Base-by-base conservation (phyloP, 495 filamentous ascomycete genomes). In the Penicillium paradoxum region DNA sequence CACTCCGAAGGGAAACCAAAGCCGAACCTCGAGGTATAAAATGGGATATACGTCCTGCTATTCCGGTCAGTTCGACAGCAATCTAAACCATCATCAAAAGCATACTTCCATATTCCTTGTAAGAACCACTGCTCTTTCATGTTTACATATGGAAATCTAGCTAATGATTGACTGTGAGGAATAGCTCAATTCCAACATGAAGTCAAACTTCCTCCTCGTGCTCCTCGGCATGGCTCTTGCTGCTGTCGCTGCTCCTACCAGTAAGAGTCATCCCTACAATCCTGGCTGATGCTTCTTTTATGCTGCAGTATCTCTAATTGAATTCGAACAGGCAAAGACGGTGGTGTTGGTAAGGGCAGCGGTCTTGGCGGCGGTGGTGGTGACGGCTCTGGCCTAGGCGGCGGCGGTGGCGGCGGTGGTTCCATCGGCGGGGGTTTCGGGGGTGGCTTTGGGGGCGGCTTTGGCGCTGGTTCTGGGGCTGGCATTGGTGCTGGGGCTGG, bases 371-470 rank as follows among this genome's bases (percentile, higher is more conserved):
- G 11, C 2, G 46, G 34, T 2, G 32, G n/a, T 18, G 42, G 42
- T 17, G 6, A 1, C 4, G 40, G 21, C 5, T 18, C n/a, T 15
- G 14, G 5, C 27, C 6, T 49, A 33, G 4, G 45, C 45, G 45
- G 45, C n/a, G 33, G 45, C 22, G 45, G 46, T 15, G 46, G 46
- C 11, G 46, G 46, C 22, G 45, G 45, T 10, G 45, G 45, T 11
- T 48, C 45, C 5, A 38, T 48, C 14, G 45, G 45, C 1, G 33
- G 19, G 17, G 45, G 45, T 13, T 24, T 48, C 30, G 45, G 44
- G 10, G 44, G 44, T 15, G 44, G 45, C 19, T 38, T 37, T 14
- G 45, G 45, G 3, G 45, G 45, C 6, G 46, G 46, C 17, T 38
- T 38, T 14, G 46, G 46, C 11, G 21, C 4, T 15, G 46, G 30